phyloP scores from a whole-genome alignment of 768 basidiomycete species.

The Macrolepiota fuliginosa region DNA sequence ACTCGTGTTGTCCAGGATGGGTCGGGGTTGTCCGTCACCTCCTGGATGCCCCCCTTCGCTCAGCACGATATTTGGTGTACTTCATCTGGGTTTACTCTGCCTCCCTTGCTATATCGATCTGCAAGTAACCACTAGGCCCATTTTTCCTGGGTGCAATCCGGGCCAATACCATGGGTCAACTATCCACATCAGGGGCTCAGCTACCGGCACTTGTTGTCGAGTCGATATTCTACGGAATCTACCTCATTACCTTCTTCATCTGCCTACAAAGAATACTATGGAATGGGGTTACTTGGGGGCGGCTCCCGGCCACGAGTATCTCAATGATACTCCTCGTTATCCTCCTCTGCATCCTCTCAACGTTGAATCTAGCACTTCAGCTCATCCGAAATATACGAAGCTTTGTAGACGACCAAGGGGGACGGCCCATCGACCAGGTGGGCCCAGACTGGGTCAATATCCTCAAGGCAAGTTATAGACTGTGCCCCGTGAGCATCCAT shows the following conservation, averaged over 20 bases:
- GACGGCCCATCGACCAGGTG: background rate
- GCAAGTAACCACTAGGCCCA: background rate
- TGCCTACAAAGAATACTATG: slow-evolving; percentile 15
- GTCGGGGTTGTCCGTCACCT: no score
- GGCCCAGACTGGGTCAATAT: slow-evolving; percentile 14
- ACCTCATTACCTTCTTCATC: slow-evolving; percentile 18
- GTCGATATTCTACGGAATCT: slow-evolving; percentile 18
- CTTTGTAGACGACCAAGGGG: slow-evolving; percentile 5
- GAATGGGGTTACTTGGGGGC: background rate
- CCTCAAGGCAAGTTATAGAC: slow-evolving; percentile 10
- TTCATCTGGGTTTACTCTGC: no score
- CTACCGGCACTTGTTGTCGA: slow-evolving; percentile 17
- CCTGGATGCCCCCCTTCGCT: no score
- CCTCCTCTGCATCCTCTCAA: slow-evolving; percentile 10
- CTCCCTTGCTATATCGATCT: no score
- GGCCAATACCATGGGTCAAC: background rate
- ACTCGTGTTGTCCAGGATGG: no score
- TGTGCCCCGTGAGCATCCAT: background rate
- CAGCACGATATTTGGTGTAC: no score
- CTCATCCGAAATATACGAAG: slow-evolving; percentile 14
- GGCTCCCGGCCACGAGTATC: background rate
- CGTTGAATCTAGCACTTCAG: slow-evolving; percentile 16
- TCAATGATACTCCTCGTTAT: background rate
- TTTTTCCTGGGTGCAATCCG: background rate
- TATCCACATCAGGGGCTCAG: slow-evolving; percentile 6